phyloP scores from a whole-genome alignment of 768 basidiomycete species.

The Pleurotus tuoliensis region DNA sequence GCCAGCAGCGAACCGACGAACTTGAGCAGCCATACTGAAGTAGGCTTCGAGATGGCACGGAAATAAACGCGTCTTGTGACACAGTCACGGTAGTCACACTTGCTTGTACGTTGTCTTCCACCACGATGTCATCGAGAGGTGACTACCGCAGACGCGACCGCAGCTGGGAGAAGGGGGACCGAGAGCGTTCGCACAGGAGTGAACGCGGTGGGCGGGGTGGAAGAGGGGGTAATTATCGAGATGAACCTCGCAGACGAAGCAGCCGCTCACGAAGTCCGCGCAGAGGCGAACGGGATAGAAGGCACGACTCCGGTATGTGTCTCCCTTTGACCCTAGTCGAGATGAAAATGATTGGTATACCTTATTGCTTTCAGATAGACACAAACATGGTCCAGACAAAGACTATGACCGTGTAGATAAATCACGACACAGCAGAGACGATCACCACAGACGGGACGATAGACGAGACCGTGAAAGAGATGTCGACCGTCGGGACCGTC shows the following conservation, averaged over 20 bases:
- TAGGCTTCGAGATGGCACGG: not conserved
- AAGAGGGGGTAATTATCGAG: constrained; percentile 33
- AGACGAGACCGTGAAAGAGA: constrained; percentile 32
- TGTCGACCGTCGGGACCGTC: constrained; percentile 16
- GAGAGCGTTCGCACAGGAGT: constrained; percentile 28
- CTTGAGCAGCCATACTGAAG: not conserved
- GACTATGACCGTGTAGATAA: constrained; percentile 32
- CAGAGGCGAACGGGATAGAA: constrained; percentile 36
- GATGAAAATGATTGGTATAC: not conserved
- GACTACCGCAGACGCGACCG: constrained; percentile 52
- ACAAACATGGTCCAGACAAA: constrained; percentile 36
- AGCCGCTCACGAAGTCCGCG: constrained; percentile 49
- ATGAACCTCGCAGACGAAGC: constrained; percentile 28
- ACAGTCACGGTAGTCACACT: constrained; percentile 5
- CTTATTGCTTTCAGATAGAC: constrained; percentile 25
- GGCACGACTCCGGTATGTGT: constrained; percentile 21
- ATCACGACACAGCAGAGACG: constrained; percentile 17
- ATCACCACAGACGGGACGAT: constrained; percentile 18
- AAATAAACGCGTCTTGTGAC: not conserved
- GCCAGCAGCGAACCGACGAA: constrained; percentile 3
- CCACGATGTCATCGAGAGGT: constrained; percentile 51
- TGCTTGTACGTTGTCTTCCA: not conserved
- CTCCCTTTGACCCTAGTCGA: not conserved
- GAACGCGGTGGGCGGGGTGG: constrained; percentile 30
- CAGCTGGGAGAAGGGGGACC: constrained; percentile 61